Base-by-base conservation (phyloP, 2,329 filamentous ascomycete genomes). In the Fusarium lyarnte region DNA sequence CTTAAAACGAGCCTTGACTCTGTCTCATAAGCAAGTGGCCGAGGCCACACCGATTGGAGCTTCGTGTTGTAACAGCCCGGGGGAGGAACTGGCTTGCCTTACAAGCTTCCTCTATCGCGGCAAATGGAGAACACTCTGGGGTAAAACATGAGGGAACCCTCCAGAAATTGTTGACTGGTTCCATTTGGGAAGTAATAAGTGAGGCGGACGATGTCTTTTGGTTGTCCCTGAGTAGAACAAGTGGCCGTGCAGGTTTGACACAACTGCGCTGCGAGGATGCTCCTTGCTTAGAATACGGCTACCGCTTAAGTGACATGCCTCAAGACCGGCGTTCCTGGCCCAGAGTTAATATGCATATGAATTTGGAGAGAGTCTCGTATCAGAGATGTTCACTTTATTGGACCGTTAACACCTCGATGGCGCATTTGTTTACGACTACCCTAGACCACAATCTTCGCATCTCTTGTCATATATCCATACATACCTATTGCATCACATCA, bases 1-100 rank as follows among this genome's bases (percentile, higher is more conserved):
- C 21, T 63, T 27, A 27, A 46, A 41, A 47, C 36, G 25, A 46
- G 25, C 55, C 31, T 62, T 53, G 33, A 16, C 41, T 66, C 36
- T 49, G 39, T 45, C 25, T 61, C 25, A 19, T 45, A 21, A 17
- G 7, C 19, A 42, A 43, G 39, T 64, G 35, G 23, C 33, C 65
- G 51, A 72, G 38, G 23, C 55, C 46, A 29, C 54, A 61, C 45
- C 41, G 49, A 49, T 53, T 58, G 38, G 58, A 69, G 23, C 45
- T 45, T 49, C 31, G 66, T n/a, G n/a, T n/a, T n/a, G n/a, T 69
- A 31, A 54, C 52, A 42, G 14, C 12, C 52, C 43, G 36, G n/a
- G n/a, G n/a, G 66, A 53, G 33, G 33, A 41, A 23, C 23, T 36
- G 57, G 54, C 31, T 36, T 57, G 41, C 35, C 27, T 12, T 53